Evolutionary conservation across 352 stramenopile genomes (phyloP).

Genomic region (Phytopythium ostracodes): DNA sequence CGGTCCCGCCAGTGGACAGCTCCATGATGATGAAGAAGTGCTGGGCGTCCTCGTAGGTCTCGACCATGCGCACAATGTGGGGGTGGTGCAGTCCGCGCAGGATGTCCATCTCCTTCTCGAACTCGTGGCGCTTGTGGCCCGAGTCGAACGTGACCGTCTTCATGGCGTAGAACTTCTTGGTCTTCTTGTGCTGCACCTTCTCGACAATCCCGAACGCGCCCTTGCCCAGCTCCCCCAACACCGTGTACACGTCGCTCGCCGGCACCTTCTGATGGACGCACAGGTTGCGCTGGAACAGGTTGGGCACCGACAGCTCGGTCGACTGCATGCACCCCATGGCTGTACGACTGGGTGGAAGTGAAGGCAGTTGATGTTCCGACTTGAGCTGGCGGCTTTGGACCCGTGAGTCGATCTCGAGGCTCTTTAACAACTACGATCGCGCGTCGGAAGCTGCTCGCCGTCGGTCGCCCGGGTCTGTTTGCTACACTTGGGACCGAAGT

Average conservation of each 20-base stretch:
- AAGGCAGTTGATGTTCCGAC: neutral
- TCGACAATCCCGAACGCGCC: constrained; percentile 76
- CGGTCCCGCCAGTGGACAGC: constrained; percentile 59
- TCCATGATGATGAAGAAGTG: constrained; percentile 89
- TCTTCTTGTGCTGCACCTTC: constrained; percentile 65
- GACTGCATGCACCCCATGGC: constrained; percentile 71
- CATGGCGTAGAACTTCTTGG: constrained; percentile 68
- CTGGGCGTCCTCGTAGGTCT: constrained; percentile 71
- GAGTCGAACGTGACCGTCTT: constrained; percentile 71
- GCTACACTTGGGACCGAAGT: neutral
- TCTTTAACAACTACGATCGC: neutral
- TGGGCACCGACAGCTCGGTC: constrained; percentile 39
- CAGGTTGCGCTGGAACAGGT: constrained; percentile 78
- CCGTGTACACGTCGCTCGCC: constrained; percentile 38
- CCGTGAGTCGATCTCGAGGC: neutral
- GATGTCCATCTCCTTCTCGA: constrained; percentile 79
- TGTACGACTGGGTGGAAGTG: neutral
- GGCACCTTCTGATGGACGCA: constrained; percentile 67
- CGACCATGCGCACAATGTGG: constrained; percentile 77
- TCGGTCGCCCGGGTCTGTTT: neutral
- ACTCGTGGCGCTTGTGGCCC: constrained; percentile 58
- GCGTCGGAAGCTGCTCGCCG: neutral
- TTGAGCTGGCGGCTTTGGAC: neutral
- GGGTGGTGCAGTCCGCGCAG: constrained; percentile 70
- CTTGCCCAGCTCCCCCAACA: constrained; percentile 54